These are phyloP conservation scores for Medakamo hakoo DNA, from an alignment of 139 green algal genomes.

Conservation along the genomic window DNA sequence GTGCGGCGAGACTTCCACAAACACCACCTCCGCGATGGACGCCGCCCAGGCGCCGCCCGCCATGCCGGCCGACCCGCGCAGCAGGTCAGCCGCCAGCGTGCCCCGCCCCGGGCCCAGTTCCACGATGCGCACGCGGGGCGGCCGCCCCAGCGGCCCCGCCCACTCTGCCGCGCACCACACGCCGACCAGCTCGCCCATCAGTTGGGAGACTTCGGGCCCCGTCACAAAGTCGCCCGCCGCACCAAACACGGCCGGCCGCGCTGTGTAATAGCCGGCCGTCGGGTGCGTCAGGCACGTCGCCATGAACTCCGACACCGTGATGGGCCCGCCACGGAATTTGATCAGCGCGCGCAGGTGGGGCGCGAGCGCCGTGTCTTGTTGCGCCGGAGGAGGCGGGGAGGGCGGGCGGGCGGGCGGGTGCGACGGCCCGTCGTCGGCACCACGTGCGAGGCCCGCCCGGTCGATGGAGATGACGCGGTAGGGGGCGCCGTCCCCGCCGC, in stretches of 20 bases:
- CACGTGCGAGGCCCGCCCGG: slow-evolving; percentile 15
- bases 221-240: slow-evolving; percentile 82
- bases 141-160: slow-evolving; percentile 62
- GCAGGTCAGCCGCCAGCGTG: slow-evolving; percentile 90
- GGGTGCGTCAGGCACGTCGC: slow-evolving; percentile 67
- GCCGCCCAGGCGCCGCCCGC: no score
- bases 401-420: slow-evolving; percentile 6
- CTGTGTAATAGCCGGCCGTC: slow-evolving; percentile 63
- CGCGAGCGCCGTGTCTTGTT: slow-evolving; percentile 27
- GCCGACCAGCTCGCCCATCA: slow-evolving; percentile 95
- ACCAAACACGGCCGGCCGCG: slow-evolving; percentile 73
- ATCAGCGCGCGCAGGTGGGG: slow-evolving; percentile 33
- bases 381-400: not conserved
- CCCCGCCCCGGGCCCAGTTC: slow-evolving; percentile 86
- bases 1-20: slow-evolving; percentile 67
- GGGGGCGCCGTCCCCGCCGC: not conserved
- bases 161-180: slow-evolving; percentile 78
- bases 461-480: slow-evolving; percentile 18
- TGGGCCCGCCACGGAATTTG: slow-evolving; percentile 72
- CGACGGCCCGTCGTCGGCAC: no score
- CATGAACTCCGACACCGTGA: slow-evolving; percentile 87
- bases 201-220: slow-evolving; percentile 88
- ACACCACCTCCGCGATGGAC: slow-evolving; percentile 46
- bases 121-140: slow-evolving; percentile 56
- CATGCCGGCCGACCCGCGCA: slow-evolving; percentile 46